These are phyloP conservation scores for Calocybe cyanea DNA, from an alignment of 768 basidiomycete species.

Conservation along the genomic window DNA sequence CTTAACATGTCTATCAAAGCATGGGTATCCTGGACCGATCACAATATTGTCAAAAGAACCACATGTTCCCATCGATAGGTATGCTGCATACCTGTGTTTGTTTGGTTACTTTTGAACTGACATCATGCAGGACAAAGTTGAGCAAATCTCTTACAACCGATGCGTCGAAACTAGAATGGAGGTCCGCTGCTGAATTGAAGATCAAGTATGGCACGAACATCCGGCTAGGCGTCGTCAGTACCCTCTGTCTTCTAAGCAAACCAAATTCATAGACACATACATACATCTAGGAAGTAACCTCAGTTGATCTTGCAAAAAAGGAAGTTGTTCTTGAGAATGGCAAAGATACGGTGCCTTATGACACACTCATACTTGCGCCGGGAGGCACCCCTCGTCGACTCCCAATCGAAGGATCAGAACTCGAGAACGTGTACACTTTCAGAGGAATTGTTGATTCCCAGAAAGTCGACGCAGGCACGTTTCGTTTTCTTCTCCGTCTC, in stretches of 20 bases:
- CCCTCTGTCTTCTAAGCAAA: not conserved
- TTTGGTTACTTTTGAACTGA: slow-evolving; percentile 3
- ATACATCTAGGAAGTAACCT: slow-evolving; percentile 57
- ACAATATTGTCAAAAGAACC: slow-evolving; percentile 77
- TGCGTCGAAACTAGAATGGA: slow-evolving; percentile 71
- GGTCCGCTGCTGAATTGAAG: slow-evolving; percentile 67
- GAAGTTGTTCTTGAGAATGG: slow-evolving; percentile 57
- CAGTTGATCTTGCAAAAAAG: slow-evolving; percentile 60
- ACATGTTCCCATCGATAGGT: slow-evolving; percentile 84
- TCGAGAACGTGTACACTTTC: slow-evolving; percentile 76
- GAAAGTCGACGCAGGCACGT: slow-evolving; percentile 64
- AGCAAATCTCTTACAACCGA: slow-evolving; percentile 85
- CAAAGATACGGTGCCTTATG: slow-evolving; percentile 62
- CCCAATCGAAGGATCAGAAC: slow-evolving; percentile 70
- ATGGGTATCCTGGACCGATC: slow-evolving; percentile 75
- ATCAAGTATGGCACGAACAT: slow-evolving; percentile 69
- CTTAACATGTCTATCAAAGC: slow-evolving; percentile 34
- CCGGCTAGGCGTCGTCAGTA: slow-evolving; percentile 45
- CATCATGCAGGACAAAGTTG: slow-evolving; percentile 67
- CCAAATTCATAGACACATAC: not conserved
- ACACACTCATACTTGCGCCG: slow-evolving; percentile 74
- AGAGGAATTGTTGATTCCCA: slow-evolving; percentile 68
- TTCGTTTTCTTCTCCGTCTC: not conserved
- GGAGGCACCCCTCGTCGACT: slow-evolving; percentile 73
- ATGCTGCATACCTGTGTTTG: slow-evolving; percentile 3